Percentiles rank a stretch among this genome's conserved stretches.
phyloP scores from a whole-genome alignment of 768 basidiomycete genomes.

The Phylloporus scabripes region DNA sequence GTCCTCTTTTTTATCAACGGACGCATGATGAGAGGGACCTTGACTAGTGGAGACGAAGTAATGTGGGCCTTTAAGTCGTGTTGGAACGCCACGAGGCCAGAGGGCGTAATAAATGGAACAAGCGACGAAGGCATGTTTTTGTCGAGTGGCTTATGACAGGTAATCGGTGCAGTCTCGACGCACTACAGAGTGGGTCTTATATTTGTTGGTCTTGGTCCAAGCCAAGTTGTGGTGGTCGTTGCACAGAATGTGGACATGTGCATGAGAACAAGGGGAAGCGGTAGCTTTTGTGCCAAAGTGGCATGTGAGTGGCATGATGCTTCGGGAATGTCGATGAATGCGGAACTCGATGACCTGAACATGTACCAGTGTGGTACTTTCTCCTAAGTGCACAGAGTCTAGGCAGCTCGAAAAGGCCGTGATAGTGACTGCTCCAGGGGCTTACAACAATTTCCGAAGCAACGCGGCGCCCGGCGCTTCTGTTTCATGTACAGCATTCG shows the following conservation, averaged over 20 bases:
- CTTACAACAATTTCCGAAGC: constrained; percentile 23
- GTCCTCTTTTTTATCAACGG: constrained; percentile 27
- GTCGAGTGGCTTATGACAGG: constrained; percentile 13
- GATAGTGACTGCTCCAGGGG: constrained; percentile 15
- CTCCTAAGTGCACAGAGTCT: constrained; percentile 10
- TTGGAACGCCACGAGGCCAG: constrained; percentile 25
- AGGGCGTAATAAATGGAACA: constrained; percentile 24
- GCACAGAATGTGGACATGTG: constrained; percentile 16
- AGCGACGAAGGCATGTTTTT: constrained; percentile 24
- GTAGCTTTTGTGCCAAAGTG: constrained; percentile 17
- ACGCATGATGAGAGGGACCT: constrained; percentile 24
- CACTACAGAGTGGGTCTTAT: constrained; percentile 15
- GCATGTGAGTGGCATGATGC: constrained; percentile 5
- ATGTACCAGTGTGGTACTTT: constrained; percentile 14
- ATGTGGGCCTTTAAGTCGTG: constrained; percentile 30
- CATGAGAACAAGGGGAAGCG: constrained; percentile 7
- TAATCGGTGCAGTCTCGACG: constrained; percentile 12
- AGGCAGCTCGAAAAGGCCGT: constrained; percentile 16
- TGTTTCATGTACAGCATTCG: constrained; percentile 23
- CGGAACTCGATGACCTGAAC: constrained; percentile 7
- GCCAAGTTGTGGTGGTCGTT: constrained; percentile 16
- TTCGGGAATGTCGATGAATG: constrained; percentile 8
- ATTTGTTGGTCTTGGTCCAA: constrained; percentile 9
- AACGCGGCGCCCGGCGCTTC: constrained; percentile 21
- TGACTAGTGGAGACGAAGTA: constrained; percentile 19